Conservation (phyloP, 805 yeast species). For the Candida coquimbonensis region DNA sequence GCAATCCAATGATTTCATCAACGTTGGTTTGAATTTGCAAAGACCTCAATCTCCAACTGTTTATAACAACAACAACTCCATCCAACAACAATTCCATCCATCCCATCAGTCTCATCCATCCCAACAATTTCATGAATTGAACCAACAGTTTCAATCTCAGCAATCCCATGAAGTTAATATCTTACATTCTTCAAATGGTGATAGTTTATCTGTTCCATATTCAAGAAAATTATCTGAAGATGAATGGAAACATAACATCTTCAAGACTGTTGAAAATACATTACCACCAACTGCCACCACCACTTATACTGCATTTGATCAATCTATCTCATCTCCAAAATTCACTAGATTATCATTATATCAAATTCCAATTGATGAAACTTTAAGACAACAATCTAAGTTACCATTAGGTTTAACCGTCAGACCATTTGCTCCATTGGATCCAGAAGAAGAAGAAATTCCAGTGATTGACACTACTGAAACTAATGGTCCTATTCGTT, state of each 20-base stretch:
- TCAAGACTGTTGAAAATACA: slow-evolving; percentile 68
- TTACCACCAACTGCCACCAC: slow-evolving; percentile 75
- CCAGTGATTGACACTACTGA: slow-evolving; percentile 59
- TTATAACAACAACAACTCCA: background rate
- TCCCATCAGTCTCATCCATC: background rate
- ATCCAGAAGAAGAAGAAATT: slow-evolving; percentile 42
- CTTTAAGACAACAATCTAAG: slow-evolving; percentile 57
- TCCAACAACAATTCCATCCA: background rate
- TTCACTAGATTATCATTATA: slow-evolving; percentile 75
- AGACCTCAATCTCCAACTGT: background rate
- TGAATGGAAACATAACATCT: slow-evolving; percentile 30
- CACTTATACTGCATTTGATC: slow-evolving; percentile 63
- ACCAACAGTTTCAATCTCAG: slow-evolving; percentile 2
- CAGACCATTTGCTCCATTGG: slow-evolving; percentile 73
- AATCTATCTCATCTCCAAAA: slow-evolving; percentile 79
- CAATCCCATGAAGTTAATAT: background rate
- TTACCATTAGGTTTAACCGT: slow-evolving; percentile 78
- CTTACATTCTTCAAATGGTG: slow-evolving; percentile 2
- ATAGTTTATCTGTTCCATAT: slow-evolving; percentile 14
- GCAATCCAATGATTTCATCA: background rate
- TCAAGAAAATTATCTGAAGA: slow-evolving; percentile 12
- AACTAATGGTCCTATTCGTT: slow-evolving; percentile 69
- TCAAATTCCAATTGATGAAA: slow-evolving; percentile 70
- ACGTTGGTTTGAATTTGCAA: background rate
- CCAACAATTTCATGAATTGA: background rate